Conservation (phyloP, 192 early-diverging fungal genomes). For the Linderina pennispora region DNA sequence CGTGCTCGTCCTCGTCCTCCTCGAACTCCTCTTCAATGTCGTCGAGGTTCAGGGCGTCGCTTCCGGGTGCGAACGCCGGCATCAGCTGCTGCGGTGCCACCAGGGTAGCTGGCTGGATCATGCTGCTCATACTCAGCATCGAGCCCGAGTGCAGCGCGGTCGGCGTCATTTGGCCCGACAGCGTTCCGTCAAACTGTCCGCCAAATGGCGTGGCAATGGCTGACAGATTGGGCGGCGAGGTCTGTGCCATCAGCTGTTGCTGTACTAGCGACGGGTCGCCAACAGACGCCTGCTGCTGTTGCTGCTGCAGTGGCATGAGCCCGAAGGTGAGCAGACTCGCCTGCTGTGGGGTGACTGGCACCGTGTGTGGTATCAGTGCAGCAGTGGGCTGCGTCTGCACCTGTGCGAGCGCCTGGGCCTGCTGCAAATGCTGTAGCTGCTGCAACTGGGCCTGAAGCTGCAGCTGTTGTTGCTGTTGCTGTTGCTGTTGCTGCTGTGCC, state of each 20-base stretch:
- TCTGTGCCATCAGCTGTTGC: constrained; percentile 22
- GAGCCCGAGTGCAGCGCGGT: constrained; percentile 9
- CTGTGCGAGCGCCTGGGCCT: neutral
- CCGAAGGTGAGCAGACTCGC: neutral
- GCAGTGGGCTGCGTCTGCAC: neutral
- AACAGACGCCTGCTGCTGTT: constrained; percentile 1
- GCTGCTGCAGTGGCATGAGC: constrained; percentile 1
- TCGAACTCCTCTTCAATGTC: constrained; percentile 4
- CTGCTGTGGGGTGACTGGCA: constrained; percentile 25
- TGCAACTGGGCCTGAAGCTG: constrained; percentile 16
- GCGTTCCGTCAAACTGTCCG: constrained; percentile 15
- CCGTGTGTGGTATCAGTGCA: constrained; percentile 5
- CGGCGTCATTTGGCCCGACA: constrained; percentile 26
- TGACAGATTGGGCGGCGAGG: constrained; percentile 25
- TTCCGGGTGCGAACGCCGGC: too few relatives aligned
- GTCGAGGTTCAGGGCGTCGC: constrained; percentile 2
- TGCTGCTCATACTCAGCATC: too few relatives aligned
- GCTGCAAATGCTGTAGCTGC: constrained; percentile 6
- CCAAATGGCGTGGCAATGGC: too few relatives aligned
- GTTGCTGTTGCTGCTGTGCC: constrained; percentile 6
- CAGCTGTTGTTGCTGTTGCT: constrained; percentile 7
- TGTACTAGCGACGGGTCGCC: constrained; percentile 10
- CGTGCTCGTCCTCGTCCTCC: constrained; percentile 15
- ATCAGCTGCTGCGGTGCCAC: too few relatives aligned
- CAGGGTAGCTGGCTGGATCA: too few relatives aligned